Conservation (phyloP, 148 eudicot genomes). For the Silene conica region DNA sequence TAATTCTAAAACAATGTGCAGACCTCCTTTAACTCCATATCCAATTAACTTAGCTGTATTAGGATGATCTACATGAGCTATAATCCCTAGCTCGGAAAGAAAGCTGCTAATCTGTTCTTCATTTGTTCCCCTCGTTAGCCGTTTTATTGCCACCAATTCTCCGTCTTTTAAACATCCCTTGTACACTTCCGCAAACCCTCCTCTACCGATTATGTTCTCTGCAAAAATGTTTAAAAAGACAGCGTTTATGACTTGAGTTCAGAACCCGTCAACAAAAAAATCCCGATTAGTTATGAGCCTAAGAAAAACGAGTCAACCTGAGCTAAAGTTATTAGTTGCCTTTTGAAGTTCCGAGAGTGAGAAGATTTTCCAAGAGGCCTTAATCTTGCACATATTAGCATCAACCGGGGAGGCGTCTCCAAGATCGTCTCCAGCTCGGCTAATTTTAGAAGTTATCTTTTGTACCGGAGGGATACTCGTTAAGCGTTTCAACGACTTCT, state of each 20-base stretch:
- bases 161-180: slow-evolving; percentile 58
- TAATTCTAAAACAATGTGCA: slow-evolving; percentile 58
- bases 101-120: slow-evolving; percentile 54
- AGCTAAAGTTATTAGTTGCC: slow-evolving; percentile 62
- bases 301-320: slow-evolving; percentile 35
- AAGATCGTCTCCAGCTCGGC: slow-evolving; percentile 29
- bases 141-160: slow-evolving; percentile 62
- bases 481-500: slow-evolving; percentile 40
- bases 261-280: background rate
- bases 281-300: background rate
- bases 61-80: slow-evolving; percentile 81
- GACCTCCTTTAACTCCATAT: slow-evolving; percentile 73
- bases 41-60: slow-evolving; percentile 79
- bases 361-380: slow-evolving; percentile 68
- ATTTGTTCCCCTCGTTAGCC: slow-evolving; percentile 48
- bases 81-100: slow-evolving; percentile 73
- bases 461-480: slow-evolving; percentile 42
- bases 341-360: slow-evolving; percentile 52
- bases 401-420: slow-evolving; percentile 14
- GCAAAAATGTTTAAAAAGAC: background rate
- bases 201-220: slow-evolving; percentile 72
- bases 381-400: slow-evolving; percentile 31
- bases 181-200: slow-evolving; percentile 80
- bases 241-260: background rate
- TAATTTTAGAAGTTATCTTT: slow-evolving; percentile 38